phyloP scores from a whole-genome alignment of 2,329 filamentous ascomycete species.

The Tolypocladium album region DNA sequence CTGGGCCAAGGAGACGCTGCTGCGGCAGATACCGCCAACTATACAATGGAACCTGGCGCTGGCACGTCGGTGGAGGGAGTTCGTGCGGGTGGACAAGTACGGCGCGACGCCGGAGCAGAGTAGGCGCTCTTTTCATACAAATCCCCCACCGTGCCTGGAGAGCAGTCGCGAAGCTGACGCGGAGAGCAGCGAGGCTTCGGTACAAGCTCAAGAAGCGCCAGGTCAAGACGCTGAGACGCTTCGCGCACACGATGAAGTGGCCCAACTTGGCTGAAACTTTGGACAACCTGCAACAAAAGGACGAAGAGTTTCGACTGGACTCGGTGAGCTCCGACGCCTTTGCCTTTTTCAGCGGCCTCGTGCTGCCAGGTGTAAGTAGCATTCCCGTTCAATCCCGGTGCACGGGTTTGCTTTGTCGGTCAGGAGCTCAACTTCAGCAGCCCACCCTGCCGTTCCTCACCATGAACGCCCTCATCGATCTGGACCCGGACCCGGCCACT shows the following conservation, averaged over 20 bases:
- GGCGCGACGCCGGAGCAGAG: conserved; percentile 41
- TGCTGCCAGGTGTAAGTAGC: conserved; percentile 50
- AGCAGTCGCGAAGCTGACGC: neutral
- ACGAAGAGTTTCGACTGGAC: conserved; percentile 46
- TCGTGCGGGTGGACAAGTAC: conserved; percentile 54
- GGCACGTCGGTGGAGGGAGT: conserved; percentile 62
- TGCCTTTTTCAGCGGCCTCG: conserved; percentile 67
- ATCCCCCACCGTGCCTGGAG: neutral
- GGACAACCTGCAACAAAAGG: conserved; percentile 48
- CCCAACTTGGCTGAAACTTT: conserved; percentile 59
- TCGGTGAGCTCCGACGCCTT: conserved; percentile 58
- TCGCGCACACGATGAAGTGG: conserved; percentile 67
- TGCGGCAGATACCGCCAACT: conserved; percentile 54
- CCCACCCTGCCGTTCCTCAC: conserved; percentile 60
- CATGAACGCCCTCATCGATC: conserved; percentile 69
- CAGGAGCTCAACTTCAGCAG: conserved; percentile 14
- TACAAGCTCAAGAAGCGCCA: conserved; percentile 57
- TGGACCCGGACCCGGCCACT: conserved; percentile 57
- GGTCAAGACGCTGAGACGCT: conserved; percentile 56
- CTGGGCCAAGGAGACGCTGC: conserved; percentile 52
- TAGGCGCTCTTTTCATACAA: conserved; percentile 14
- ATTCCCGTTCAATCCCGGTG: neutral
- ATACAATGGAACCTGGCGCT: conserved; percentile 65
- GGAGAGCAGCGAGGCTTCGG: conserved; percentile 42
- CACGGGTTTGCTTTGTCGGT: neutral